A percentile compares a stretch with the other conserved stretches of the same genome.
Evolutionary conservation across 345 rosid genomes (phyloP).

Genomic region (Citrus trifoliata): DNA sequence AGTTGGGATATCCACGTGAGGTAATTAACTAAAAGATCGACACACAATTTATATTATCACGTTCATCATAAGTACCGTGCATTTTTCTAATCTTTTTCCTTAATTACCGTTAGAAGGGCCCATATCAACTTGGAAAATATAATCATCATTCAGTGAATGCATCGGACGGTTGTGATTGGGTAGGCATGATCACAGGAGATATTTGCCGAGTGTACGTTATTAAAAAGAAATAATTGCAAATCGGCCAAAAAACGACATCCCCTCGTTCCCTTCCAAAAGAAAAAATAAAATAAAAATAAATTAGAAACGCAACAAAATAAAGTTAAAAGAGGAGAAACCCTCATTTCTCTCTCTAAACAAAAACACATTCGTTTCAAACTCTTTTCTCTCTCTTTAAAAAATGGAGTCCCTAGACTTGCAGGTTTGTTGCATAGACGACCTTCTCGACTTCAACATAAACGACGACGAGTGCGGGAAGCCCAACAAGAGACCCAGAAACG

Average conservation of each 20-base stretch:
- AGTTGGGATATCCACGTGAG: neutral
- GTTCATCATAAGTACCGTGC: neutral
- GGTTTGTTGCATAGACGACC: slow-evolving; percentile 33
- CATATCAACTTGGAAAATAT: neutral
- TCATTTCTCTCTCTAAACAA: neutral
- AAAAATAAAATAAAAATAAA: neutral
- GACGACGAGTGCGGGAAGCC: slow-evolving; percentile 25
- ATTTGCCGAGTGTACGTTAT: slow-evolving; percentile 14
- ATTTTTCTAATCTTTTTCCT: neutral
- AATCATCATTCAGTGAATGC: neutral
- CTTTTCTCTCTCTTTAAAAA: slow-evolving; percentile 4
- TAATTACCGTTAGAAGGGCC: slow-evolving; percentile 11
- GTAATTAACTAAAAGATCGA: neutral
- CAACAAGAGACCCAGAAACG: slow-evolving; percentile 17
- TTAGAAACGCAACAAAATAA: neutral
- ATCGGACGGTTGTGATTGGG: neutral
- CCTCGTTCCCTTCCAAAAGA: slow-evolving; percentile 13
- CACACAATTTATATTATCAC: neutral
- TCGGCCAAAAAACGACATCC: neutral
- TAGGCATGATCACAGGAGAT: neutral
- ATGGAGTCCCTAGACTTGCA: slow-evolving; percentile 40
- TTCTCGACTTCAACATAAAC: slow-evolving; percentile 44
- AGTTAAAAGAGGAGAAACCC: neutral
- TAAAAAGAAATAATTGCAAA: neutral
- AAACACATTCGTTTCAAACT: neutral